A percentile compares a stretch with the other conserved stretches of the same genome.
These are phyloP conservation scores for Oryza glumipatula DNA, from an alignment of 176 grass and related monocot species.

Conservation along the genomic window DNA sequence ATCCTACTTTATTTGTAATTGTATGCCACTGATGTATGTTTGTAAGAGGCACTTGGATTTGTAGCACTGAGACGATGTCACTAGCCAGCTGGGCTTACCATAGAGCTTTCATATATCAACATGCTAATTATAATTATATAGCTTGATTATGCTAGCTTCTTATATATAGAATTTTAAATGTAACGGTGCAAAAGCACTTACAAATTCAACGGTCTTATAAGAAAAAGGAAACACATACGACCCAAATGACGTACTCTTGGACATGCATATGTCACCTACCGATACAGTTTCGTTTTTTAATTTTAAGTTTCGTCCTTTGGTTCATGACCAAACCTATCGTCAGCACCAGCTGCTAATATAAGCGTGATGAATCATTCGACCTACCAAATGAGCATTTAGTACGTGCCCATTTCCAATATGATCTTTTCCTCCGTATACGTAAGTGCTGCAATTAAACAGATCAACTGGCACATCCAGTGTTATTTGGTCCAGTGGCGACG, in stretches of 20 bases:
- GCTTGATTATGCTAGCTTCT: neutral
- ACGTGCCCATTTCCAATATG: neutral
- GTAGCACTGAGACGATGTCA: too few species aligned
- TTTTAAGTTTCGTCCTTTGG: neutral
- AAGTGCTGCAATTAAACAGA: too few species aligned
- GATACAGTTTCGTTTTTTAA: neutral
- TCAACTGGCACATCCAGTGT: too few species aligned
- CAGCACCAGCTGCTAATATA: neutral
- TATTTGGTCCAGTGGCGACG: too few species aligned
- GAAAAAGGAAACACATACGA: neutral
- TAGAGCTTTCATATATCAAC: too few species aligned
- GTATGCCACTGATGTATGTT: too few species aligned
- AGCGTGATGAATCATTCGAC: conserved; percentile 14
- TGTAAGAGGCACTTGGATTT: too few species aligned
- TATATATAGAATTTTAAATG: neutral
- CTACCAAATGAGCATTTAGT: neutral
- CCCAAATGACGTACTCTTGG: neutral
- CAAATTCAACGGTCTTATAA: neutral
- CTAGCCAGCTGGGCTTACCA: neutral
- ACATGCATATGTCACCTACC: conserved; percentile 16
- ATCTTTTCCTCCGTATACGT: too few species aligned
- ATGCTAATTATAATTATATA: too few species aligned
- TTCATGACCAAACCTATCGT: neutral
- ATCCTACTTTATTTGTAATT: too few species aligned
- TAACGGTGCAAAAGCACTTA: neutral